These are phyloP conservation scores for Geotrichum macrosporum DNA, from an alignment of 1,139 yeast species.

Conservation along the genomic window DNA sequence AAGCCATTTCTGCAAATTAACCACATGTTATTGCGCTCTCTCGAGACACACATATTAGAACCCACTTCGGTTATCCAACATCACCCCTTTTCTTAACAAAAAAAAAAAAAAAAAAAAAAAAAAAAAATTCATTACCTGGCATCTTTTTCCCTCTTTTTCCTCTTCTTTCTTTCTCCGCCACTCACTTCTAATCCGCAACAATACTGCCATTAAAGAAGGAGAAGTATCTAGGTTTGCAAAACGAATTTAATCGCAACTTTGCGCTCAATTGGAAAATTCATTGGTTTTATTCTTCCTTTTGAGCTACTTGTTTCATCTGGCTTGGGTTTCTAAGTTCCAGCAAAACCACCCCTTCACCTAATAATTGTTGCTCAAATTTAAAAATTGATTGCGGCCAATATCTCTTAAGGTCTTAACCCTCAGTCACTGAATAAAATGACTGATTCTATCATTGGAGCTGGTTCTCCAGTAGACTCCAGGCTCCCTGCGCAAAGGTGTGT, in stretches of 20 bases:
- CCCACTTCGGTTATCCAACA: too few relatives aligned
- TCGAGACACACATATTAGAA: too few relatives aligned
- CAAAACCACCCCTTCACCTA: too few relatives aligned
- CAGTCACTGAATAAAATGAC: too few relatives aligned
- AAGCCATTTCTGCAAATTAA: too few relatives aligned
- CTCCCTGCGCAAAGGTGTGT: conserved; percentile 10
- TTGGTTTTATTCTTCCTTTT: neutral
- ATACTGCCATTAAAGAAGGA: neutral
- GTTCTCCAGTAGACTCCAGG: conserved; percentile 19
- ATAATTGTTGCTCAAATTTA: too few relatives aligned
- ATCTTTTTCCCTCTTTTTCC: neutral
- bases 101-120: neutral
- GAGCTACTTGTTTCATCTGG: neutral
- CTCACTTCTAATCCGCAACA: too few relatives aligned
- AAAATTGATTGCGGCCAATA: too few relatives aligned
- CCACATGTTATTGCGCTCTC: too few relatives aligned
- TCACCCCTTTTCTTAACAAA: too few relatives aligned
- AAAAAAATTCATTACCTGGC: neutral
- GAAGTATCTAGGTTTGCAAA: neutral
- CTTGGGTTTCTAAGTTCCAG: too few relatives aligned
- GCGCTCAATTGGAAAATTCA: neutral
- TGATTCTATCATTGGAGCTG: conserved; percentile 21
- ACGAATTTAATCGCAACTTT: neutral
- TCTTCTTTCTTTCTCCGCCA: conserved; percentile 1
- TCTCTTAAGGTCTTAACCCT: too few relatives aligned